Base-by-base conservation (phyloP, 176 grass and related monocot species). In the Carex parvula region DNA sequence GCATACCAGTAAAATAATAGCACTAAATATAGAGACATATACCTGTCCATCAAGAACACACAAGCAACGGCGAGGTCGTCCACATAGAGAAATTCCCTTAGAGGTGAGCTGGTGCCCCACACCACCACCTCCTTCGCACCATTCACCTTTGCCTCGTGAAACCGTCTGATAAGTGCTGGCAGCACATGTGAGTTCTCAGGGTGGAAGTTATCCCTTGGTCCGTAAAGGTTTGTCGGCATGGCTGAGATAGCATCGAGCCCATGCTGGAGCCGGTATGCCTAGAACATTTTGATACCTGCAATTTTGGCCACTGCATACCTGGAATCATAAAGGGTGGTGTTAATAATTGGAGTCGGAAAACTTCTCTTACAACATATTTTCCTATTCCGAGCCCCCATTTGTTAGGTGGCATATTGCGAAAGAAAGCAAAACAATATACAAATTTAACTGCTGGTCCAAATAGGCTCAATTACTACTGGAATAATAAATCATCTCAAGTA, bases 81-180 rank as follows among this genome's bases (percentile, higher is more conserved):
- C 4, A 84, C 91, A 66, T 97, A 91, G 35, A 88, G 84, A 72
- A 92, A 90, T 87, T 97, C 94, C 13, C 91, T 75, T 18, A 91
- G 86, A 41, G 83, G 82, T 2, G 21, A 64, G 33, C 94, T 91
- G 1, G 88, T 87, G 60, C 94, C 91, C 94, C 90, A 97, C 16
- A 97, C 90, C 5, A 89, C 88, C 42, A 94, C 92, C 69, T 94
- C 84, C 3, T 68, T 21, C 18, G 84, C 85, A 30, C 74, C 69
- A 3, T 60, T 35, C 12, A 65, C 56, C 86, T 92, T 94, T 29
- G 94, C 91, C n/a, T 71, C 14, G 83, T 97, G 94, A 84, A 97
- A 92, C 2, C 91, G 88, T 32, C 94, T 83, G 70, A 97, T 90
- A 6, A 97, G 94, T 21, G 88, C 91, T 1, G 91, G 90, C 29